These are phyloP conservation scores for Typha latifolia DNA, from an alignment of 176 grass and related monocot genomes.

Conservation along the genomic window DNA sequence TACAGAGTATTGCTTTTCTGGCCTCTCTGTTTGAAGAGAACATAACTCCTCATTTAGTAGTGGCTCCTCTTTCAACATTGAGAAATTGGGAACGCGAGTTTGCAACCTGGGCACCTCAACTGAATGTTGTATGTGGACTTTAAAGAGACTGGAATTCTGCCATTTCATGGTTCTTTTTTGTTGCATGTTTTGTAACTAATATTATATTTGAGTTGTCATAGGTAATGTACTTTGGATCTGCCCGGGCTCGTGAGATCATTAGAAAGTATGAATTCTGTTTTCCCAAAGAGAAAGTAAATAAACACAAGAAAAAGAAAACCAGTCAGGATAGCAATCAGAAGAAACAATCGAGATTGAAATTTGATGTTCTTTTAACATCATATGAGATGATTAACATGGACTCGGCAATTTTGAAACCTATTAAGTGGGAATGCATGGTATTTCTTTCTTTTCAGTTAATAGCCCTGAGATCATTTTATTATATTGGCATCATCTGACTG, in stretches of 20 bases:
- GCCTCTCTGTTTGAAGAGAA: conserved; percentile 78
- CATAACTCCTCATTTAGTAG: conserved; percentile 78
- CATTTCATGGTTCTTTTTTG: conserved; percentile 10
- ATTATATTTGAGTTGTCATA: conserved; percentile 30
- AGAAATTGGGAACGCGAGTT: conserved; percentile 99
- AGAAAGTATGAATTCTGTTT: conserved; percentile 91
- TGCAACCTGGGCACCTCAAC: conserved; percentile 94
- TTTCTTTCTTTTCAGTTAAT: conserved; percentile 15
- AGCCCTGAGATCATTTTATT: neutral
- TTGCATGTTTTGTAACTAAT: conserved; percentile 1
- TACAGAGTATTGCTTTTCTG: conserved; percentile 99
- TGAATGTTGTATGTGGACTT: conserved; percentile 79
- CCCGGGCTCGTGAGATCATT: conserved; percentile 61
- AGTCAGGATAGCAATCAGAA: conserved; percentile 43
- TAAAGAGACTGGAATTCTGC: neutral
- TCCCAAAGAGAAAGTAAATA: conserved; percentile 66
- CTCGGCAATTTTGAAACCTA: conserved; percentile 68
- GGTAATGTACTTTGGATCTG: conserved; percentile 92
- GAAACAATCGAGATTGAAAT: conserved; percentile 84
- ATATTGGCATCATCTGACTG: neutral
- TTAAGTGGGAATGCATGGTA: conserved; percentile 99
- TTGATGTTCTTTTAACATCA: conserved; percentile 97
- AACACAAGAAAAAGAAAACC: conserved; percentile 76
- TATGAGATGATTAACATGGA: conserved; percentile 99
- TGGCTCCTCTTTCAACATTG: conserved; percentile 89